Percentiles rank a stretch among this genome's conserved stretches.
These are phyloP conservation scores for Lomentospora prolificans DNA, from an alignment of 2,329 filamentous ascomycete genomes.

Conservation along the genomic window DNA sequence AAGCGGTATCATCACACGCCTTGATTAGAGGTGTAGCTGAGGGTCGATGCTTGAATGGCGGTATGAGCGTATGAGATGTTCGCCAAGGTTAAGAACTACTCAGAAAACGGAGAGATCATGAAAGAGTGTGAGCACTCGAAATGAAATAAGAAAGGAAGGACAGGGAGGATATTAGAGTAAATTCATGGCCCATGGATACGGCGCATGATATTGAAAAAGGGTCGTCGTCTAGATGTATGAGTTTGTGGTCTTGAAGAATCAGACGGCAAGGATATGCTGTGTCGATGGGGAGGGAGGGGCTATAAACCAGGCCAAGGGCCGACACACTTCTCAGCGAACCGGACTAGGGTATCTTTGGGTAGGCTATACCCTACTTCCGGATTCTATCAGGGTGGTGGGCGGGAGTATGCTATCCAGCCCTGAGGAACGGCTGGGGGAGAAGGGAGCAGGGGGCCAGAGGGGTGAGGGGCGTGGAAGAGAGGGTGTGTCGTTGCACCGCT, in stretches of 20 bases:
- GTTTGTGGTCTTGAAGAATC: background rate
- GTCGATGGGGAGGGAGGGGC: background rate
- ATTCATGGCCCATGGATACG: background rate
- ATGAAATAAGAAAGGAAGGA: background rate
- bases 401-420: conserved; percentile 4
- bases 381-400: background rate
- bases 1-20: background rate
- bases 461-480: background rate
- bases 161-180: background rate
- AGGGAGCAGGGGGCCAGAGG: background rate
- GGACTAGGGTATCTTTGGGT: background rate
- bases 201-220: background rate
- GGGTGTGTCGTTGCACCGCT: background rate
- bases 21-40: too few relatives aligned
- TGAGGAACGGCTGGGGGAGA: background rate
- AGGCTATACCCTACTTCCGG: background rate
- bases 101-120: background rate
- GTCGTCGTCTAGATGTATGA: background rate
- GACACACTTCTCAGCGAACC: background rate
- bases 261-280: conserved; percentile 5
- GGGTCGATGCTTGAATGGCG: too few relatives aligned
- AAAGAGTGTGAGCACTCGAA: background rate
- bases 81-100: too few relatives aligned
- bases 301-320: background rate
- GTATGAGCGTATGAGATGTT: too few relatives aligned